Conservation (phyloP, 495 filamentous ascomycete species). For the Bombardia bombarda region DNA sequence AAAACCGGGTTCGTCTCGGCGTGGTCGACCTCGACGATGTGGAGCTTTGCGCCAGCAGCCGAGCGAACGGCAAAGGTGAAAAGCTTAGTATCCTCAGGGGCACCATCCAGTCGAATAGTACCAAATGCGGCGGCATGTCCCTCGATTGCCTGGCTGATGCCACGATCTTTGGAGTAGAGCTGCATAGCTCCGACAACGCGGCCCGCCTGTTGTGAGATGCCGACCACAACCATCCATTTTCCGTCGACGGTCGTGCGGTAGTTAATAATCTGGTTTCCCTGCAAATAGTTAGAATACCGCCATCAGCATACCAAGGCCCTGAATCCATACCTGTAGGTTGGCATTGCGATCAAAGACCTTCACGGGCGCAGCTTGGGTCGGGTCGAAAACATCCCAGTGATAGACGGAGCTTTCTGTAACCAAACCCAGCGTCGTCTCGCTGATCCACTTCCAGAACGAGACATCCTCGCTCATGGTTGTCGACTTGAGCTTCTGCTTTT, state of each 20-base stretch:
- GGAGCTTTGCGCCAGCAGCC: constrained; percentile 83
- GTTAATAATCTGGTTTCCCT: constrained; percentile 99
- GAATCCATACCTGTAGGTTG: constrained; percentile 66
- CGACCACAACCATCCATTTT: constrained; percentile 97
- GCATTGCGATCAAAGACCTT: constrained; percentile 90
- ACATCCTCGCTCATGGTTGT: constrained; percentile 94
- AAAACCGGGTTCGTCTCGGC: constrained; percentile 78
- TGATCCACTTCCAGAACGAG: constrained; percentile 98
- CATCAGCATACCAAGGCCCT: background rate
- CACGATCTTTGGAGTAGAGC: constrained; percentile 88
- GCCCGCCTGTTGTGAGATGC: constrained; percentile 86
- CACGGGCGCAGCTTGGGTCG: constrained; percentile 63
- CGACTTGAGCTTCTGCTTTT: constrained; percentile 90
- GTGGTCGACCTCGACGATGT: constrained; percentile 97
- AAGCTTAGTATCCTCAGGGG: constrained; percentile 82
- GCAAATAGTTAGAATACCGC: constrained; percentile 5
- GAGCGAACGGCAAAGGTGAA: constrained; percentile 95
- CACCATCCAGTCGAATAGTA: constrained; percentile 78
- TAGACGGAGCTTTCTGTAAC: constrained; percentile 86
- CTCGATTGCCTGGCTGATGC: constrained; percentile 96
- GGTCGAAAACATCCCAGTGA: constrained; percentile 94
- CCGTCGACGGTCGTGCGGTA: constrained; percentile 93
- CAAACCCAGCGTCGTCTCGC: constrained; percentile 73
- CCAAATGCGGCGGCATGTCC: constrained; percentile 96
- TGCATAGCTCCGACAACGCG: constrained; percentile 95